Percentiles rank a stretch among this genome's conserved stretches.
Evolutionary conservation across 345 rosid species (phyloP).

Genomic region (Gossypium anomalum): DNA sequence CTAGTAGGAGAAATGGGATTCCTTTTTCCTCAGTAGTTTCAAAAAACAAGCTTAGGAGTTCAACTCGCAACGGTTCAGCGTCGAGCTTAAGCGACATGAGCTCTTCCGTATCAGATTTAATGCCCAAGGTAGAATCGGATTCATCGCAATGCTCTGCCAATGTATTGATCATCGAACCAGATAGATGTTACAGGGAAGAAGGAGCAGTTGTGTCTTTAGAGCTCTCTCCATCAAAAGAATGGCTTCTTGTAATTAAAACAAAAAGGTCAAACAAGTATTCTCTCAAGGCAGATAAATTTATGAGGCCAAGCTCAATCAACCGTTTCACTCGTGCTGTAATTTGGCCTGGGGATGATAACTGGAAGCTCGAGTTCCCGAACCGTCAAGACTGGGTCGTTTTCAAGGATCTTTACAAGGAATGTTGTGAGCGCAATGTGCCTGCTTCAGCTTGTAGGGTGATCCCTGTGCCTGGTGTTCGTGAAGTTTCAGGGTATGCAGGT

Average conservation of each 20-base stretch:
- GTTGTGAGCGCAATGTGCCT: conserved; percentile 60
- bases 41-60: conserved; percentile 46
- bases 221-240: conserved; percentile 52
- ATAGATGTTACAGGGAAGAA: conserved; percentile 72
- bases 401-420: conserved; percentile 83
- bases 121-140: conserved; percentile 33
- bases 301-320: conserved; percentile 61
- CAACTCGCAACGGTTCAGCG: conserved; percentile 25
- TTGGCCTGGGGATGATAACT: conserved; percentile 68
- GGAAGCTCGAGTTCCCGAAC: conserved; percentile 83
- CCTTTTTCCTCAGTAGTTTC: conserved; percentile 46
- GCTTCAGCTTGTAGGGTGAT: conserved; percentile 45
- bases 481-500: conserved; percentile 53
- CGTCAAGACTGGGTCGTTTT: conserved; percentile 70
- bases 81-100: conserved; percentile 31
- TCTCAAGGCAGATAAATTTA: conserved; percentile 46
- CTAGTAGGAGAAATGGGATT: conserved; percentile 50
- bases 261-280: conserved; percentile 41
- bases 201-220: conserved; percentile 56
- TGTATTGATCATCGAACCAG: conserved; percentile 49
- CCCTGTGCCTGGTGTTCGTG: conserved; percentile 77
- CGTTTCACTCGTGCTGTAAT: conserved; percentile 58
- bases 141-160: conserved; percentile 53
- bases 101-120: conserved; percentile 21
- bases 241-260: conserved; percentile 62